Percentiles rank a stretch among this genome's conserved stretches.
These are phyloP conservation scores for Cutaneotrichosporon mucoides DNA, from an alignment of 1,284 basidiomycete species.

Conservation along the genomic window DNA sequence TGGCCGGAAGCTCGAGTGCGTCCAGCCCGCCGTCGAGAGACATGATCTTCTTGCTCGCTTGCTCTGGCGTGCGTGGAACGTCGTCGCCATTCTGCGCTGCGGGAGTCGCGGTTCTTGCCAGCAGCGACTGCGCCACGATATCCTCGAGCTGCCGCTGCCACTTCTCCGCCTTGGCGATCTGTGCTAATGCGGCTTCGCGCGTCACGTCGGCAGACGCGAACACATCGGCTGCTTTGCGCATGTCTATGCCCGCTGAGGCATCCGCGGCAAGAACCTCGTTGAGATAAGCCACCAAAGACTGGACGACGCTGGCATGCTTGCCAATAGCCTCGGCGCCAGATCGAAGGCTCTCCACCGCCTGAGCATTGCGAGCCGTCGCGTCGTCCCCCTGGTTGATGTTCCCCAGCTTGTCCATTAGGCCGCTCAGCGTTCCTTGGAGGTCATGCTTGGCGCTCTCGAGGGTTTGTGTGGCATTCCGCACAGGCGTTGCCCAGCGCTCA, in stretches of 20 bases:
- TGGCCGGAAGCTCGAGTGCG: conserved; percentile 20
- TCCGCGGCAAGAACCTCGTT: conserved; percentile 9
- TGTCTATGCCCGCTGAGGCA: conserved; percentile 3
- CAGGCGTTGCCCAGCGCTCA: conserved; percentile 11
- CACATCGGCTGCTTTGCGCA: conserved; percentile 11
- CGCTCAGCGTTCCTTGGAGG: neutral
- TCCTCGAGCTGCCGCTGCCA: conserved; percentile 11
- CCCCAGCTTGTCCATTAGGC: neutral
- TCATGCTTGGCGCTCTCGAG: neutral
- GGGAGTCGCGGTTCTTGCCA: neutral
- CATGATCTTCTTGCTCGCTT: neutral
- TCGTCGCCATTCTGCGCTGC: neutral
- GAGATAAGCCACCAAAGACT: conserved; percentile 5
- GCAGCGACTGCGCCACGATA: neutral
- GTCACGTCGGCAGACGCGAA: conserved; percentile 14
- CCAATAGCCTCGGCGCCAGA: neutral
- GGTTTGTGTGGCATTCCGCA: neutral
- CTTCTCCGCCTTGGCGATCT: conserved; percentile 6
- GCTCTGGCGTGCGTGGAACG: neutral
- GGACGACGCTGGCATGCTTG: conserved; percentile 4
- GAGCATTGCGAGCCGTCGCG: neutral
- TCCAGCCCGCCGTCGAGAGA: conserved; percentile 26
- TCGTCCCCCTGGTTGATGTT: neutral
- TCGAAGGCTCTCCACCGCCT: neutral
- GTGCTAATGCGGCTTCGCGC: conserved; percentile 11